These are phyloP conservation scores for Fusarium acutatum DNA, from an alignment of 2,329 filamentous ascomycete genomes.

Conservation along the genomic window DNA sequence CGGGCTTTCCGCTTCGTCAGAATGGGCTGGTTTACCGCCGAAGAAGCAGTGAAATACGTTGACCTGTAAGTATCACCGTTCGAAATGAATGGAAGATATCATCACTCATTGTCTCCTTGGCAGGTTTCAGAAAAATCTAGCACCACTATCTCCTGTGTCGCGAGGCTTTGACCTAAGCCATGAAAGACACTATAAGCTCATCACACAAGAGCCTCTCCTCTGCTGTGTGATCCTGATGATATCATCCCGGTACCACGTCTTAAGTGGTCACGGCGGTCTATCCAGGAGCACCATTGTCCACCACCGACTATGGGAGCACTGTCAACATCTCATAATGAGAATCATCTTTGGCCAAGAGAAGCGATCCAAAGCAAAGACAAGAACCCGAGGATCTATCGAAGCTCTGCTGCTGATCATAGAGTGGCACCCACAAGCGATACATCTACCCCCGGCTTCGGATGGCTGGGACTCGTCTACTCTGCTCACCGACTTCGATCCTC, in stretches of 20 bases:
- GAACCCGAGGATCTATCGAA: constrained; percentile 62
- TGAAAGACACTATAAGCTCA: constrained; percentile 55
- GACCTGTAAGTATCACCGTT: constrained; percentile 51
- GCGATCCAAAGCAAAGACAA: constrained; percentile 56
- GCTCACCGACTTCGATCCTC: constrained; percentile 50
- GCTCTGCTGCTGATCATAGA: constrained; percentile 63
- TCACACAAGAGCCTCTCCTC: constrained; percentile 60
- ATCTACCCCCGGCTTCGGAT: constrained; percentile 61
- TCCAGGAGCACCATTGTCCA: constrained; percentile 63
- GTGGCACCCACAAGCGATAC: constrained; percentile 64
- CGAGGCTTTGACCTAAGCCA: constrained; percentile 60
- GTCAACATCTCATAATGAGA: constrained; percentile 60
- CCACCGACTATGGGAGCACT: constrained; percentile 62
- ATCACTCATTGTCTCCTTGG: background rate
- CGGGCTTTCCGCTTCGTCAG: constrained; percentile 55
- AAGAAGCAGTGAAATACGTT: constrained; percentile 62
- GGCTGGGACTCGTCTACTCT: constrained; percentile 65
- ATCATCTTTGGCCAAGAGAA: constrained; percentile 64
- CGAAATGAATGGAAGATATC: accelerated
- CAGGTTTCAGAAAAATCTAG: constrained; percentile 22
- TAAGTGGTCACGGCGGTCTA: constrained; percentile 52
- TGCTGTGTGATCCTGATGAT: constrained; percentile 64
- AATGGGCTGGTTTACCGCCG: constrained; percentile 64
- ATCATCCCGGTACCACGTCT: constrained; percentile 59
- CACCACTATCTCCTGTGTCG: constrained; percentile 56